These are phyloP conservation scores for Castanea sativa DNA, from an alignment of 306 rosid species.

Conservation along the genomic window DNA sequence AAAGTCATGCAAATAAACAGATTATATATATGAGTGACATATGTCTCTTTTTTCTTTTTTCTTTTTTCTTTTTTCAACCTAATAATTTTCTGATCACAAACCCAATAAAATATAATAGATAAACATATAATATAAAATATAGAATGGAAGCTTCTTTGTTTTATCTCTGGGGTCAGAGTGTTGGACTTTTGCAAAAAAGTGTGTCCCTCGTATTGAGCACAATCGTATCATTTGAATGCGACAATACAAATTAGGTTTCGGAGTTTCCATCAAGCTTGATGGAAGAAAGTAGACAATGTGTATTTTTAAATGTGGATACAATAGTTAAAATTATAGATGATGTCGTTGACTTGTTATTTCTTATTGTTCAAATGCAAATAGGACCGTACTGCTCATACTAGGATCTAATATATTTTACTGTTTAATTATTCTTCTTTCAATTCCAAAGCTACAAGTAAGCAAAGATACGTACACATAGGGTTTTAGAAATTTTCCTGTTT, in stretches of 20 bases:
- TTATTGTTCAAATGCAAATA: neutral
- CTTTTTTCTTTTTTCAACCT: too few relatives aligned
- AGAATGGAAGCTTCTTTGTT: neutral
- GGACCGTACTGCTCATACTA: too few relatives aligned
- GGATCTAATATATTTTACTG: too few relatives aligned
- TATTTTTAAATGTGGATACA: too few relatives aligned
- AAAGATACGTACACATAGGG: neutral
- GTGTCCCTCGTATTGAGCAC: neutral
- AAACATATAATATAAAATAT: neutral
- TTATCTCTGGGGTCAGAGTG: neutral
- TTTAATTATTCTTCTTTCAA: neutral
- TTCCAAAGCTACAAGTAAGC: neutral
- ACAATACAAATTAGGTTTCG: neutral
- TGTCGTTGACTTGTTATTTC: neutral
- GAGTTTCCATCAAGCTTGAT: neutral
- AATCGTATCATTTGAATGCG: neutral
- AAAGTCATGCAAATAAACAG: neutral
- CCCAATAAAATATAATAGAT: neutral
- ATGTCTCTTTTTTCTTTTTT: too few relatives aligned
- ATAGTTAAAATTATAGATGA: too few relatives aligned
- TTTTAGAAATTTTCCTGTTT: neutral
- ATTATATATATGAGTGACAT: too few relatives aligned
- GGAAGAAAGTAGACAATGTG: neutral
- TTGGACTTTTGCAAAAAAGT: neutral
- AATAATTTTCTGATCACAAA: neutral